Base-by-base conservation (phyloP, 176 grass and related monocot genomes). In the Lolium rigidum region DNA sequence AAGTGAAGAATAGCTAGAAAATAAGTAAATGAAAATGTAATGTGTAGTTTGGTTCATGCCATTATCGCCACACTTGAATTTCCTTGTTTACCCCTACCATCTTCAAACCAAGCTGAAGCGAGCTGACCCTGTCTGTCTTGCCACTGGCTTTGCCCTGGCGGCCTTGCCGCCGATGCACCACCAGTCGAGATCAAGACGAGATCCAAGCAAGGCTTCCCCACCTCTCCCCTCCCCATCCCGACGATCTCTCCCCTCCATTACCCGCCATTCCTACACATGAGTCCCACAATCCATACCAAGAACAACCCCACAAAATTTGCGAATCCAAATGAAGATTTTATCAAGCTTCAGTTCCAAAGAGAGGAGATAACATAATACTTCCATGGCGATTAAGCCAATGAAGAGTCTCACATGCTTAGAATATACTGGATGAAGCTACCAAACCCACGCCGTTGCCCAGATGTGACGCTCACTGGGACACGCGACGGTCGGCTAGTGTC, bases 361-460 rank as follows among this genome's bases (percentile, higher is more conserved):
- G 93, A 84, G 88, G 91, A 98, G 69, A 82, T 88, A 46, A 70
- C 93, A 0, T 87, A 95, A 26, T 95, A 86, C 81, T 92, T 98
- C 81, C 91, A 93, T 24, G 95, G 95, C 1, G 79, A 90, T 13
- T 86, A 67, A 6, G 79, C 70, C n/a, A 87, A 48, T 41, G 91
- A 91, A 3, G 87, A 90, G 79, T 14, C 16, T 38, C 35, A 20
- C 65, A 18, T 68, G 64, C 11, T 64, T 10, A 28, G 4, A 28
- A 28, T 64, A 28, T 15, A 64, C 11, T 64, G 61, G 61, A 26
- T 26, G 60, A 63, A 63, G 21, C 64, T 26, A 66, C 63, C 63
- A 16, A 66, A 37, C 26, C 28, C 31, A 65, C 14, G 14, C 14
- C 64, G 1, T 18, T 15, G 26, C 15, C 31, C 16, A 20, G 66